Evolutionary conservation across 139 green algal species (phyloP).

Genomic region (Coelastrella sp.): DNA sequence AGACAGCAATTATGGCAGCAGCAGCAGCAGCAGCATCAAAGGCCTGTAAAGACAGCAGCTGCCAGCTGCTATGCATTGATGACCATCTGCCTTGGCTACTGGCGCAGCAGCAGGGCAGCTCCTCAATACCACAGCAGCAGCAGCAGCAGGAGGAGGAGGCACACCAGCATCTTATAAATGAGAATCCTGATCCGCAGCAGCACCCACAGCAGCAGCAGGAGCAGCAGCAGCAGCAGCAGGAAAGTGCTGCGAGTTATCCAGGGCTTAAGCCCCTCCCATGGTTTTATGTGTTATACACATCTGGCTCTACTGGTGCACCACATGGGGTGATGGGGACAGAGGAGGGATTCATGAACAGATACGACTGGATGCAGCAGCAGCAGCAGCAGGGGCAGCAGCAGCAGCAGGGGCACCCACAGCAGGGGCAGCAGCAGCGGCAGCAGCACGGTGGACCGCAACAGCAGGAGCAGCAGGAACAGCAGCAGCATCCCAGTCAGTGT

Average conservation of each 20-base stretch:
- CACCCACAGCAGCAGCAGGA: slow-evolving; percentile 35
- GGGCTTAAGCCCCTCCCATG: slow-evolving; percentile 27
- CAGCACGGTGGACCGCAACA: background rate
- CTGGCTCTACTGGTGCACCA: slow-evolving; percentile 73
- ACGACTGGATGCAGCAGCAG: slow-evolving; percentile 69
- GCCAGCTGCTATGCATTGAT: background rate
- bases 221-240: slow-evolving; percentile 15
- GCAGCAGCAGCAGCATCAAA: background rate
- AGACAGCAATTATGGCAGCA: slow-evolving; percentile 27
- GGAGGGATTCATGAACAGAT: slow-evolving; percentile 67
- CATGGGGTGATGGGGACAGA: slow-evolving; percentile 68
- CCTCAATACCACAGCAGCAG: background rate
- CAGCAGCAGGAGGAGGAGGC: background rate
- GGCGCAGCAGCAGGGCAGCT: background rate
- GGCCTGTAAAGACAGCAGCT: background rate
- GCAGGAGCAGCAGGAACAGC: slow-evolving; percentile 47
- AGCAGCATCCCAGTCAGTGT: background rate
- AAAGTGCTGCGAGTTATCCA: background rate
- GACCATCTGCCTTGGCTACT: background rate
- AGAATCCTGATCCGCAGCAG: background rate
- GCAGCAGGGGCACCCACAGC: too few relatives aligned
- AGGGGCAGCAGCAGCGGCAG: slow-evolving; percentile 1
- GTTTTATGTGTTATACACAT: slow-evolving; percentile 80
- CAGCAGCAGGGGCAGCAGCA: too few relatives aligned
- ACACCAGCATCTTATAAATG: background rate